Percentiles rank a stretch among this genome's conserved stretches.
phyloP scores from a whole-genome alignment of 2,329 filamentous ascomycete species.

The Epichloe scottii region DNA sequence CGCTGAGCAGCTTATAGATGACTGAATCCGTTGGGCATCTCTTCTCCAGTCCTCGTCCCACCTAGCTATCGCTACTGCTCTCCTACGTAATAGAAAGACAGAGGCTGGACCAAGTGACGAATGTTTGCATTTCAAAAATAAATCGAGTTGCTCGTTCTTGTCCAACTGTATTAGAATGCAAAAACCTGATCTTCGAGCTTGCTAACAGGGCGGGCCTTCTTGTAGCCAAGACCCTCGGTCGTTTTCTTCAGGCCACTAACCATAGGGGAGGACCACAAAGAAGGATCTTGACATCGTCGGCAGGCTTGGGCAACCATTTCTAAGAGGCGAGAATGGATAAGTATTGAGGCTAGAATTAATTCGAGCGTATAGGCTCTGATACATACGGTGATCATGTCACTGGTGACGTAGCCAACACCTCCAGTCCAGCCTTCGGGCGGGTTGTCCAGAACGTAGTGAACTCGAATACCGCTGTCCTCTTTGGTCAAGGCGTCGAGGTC shows the following conservation, averaged over 20 bases:
- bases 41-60: neutral
- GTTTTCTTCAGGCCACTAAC: constrained; percentile 95
- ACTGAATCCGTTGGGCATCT: neutral
- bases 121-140: neutral
- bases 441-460: constrained; percentile 95
- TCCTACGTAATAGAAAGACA: too few relatives aligned
- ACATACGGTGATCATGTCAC: constrained; percentile 81
- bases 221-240: constrained; percentile 75
- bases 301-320: constrained; percentile 72
- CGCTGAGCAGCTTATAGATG: neutral
- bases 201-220: constrained; percentile 88
- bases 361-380: neutral
- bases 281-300: constrained; percentile 81
- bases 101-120: neutral
- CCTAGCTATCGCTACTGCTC: too few relatives aligned
- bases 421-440: constrained; percentile 85
- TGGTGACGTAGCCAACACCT: constrained; percentile 86
- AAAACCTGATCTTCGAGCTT: constrained; percentile 98
- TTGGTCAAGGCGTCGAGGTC: constrained; percentile 70
- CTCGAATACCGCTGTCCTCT: constrained; percentile 68
- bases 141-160: neutral
- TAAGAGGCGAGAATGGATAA: neutral
- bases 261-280: constrained; percentile 97
- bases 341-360: neutral
- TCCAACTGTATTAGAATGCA: constrained; percentile 51